phyloP scores from a whole-genome alignment of 257 asterid genomes.

The Haberlea rhodopensis region DNA sequence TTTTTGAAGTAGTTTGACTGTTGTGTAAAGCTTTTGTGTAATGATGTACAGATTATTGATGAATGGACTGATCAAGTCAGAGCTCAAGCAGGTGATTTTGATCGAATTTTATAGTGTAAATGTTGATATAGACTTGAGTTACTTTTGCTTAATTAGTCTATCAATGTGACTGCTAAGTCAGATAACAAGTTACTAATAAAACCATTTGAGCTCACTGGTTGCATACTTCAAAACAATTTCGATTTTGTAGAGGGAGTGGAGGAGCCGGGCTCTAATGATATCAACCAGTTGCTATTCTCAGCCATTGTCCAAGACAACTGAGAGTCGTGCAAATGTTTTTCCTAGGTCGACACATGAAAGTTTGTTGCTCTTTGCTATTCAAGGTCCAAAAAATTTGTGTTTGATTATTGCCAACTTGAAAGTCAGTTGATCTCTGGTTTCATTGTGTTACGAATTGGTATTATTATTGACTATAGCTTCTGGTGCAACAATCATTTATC shows the following conservation, averaged over 20 bases:
- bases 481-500: not conserved
- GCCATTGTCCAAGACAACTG: constrained; percentile 75
- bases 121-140: constrained; percentile 16
- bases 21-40: constrained; percentile 23
- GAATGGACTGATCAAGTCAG: constrained; percentile 83
- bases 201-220: not conserved
- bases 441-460: not conserved
- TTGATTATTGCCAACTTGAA: not conserved
- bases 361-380: not conserved
- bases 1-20: not conserved
- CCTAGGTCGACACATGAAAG: not conserved
- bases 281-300: constrained; percentile 81
- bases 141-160: not conserved
- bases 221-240: constrained; percentile 9
- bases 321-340: constrained; percentile 3
- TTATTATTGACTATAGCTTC: not conserved
- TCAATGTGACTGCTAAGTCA: not conserved
- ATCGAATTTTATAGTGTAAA: constrained; percentile 5
- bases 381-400: not conserved
- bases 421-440: not conserved
- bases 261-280: constrained; percentile 54
- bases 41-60: constrained; percentile 62
- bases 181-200: too few relatives aligned
- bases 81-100: constrained; percentile 55
- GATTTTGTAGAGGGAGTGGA: constrained; percentile 49